A percentile compares a stretch with the other conserved stretches of the same genome.
Conservation (phyloP, 1,284 basidiomycete genomes). For the Rhodotorula sp. region DNA sequence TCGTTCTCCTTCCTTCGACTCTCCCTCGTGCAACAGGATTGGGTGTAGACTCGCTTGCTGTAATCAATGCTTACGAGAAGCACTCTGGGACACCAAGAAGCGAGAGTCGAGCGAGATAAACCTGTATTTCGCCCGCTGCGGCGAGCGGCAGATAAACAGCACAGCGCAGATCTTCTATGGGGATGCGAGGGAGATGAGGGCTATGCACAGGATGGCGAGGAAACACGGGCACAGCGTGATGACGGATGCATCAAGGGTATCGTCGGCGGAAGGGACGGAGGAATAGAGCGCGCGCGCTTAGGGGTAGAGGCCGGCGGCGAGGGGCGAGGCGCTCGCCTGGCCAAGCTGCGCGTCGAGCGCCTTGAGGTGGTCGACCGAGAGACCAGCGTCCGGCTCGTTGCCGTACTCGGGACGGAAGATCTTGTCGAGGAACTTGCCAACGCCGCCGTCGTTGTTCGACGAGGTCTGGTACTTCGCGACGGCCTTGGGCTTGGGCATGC, state of each 20-base stretch:
- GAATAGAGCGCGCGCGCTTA: not conserved
- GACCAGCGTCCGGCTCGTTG: conserved; percentile 20
- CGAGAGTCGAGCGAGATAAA: not conserved
- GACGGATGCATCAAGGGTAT: not conserved
- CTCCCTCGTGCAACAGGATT: too few species aligned
- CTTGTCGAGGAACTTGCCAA: conserved; percentile 40
- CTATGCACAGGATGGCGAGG: not conserved
- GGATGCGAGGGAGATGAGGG: not conserved
- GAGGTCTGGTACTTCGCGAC: conserved; percentile 28
- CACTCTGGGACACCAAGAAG: not conserved
- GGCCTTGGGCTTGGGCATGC: conserved; percentile 39
- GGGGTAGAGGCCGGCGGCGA: conserved; percentile 33
- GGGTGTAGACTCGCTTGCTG: too few species aligned
- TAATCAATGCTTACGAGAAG: too few species aligned
- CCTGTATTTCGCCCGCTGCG: not conserved
- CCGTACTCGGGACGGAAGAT: conserved; percentile 37
- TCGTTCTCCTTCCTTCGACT: not conserved
- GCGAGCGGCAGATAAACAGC: not conserved
- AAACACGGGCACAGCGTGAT: too few species aligned
- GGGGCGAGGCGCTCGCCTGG: conserved; percentile 15
- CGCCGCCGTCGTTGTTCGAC: conserved; percentile 35
- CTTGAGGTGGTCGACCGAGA: conserved; percentile 32
- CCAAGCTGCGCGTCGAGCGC: conserved; percentile 32
- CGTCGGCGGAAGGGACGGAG: too few species aligned
- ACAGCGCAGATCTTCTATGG: not conserved